These are phyloP conservation scores for Sclerotinia subarctica DNA, from an alignment of 2,329 filamentous ascomycete species.

Conservation along the genomic window DNA sequence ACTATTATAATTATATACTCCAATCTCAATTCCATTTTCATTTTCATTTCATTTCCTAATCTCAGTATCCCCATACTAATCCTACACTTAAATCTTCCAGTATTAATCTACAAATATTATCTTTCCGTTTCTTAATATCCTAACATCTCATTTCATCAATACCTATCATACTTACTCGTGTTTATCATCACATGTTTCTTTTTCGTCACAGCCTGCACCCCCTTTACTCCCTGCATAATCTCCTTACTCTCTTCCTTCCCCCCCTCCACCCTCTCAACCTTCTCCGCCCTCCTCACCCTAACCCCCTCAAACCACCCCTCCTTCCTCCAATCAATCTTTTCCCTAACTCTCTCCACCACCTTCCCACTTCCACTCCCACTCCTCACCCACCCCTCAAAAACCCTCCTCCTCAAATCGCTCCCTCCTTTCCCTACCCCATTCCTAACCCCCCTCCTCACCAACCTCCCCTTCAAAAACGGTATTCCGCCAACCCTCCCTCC, in stretches of 20 bases:
- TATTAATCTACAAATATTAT: no score
- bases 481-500: background rate
- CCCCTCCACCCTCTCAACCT: no score
- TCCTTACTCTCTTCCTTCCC: background rate
- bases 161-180: background rate
- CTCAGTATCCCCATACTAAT: no score
- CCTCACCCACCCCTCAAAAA: background rate
- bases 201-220: background rate
- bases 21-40: no score
- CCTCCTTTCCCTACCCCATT: background rate
- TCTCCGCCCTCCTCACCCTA: background rate
- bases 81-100: no score
- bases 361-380: background rate
- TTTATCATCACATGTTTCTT: conserved; percentile 2
- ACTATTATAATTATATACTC: no score
- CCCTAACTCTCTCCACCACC: background rate
- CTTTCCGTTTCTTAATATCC: no score
- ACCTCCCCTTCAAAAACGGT: background rate
- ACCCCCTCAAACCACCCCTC: conserved; percentile 11
- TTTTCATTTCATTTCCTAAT: no score
- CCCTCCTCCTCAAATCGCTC: conserved; percentile 1
- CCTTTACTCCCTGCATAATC: no score
- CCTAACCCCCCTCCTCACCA: background rate
- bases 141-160: background rate
- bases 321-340: conserved; percentile 10